Conservation (phyloP, 306 rosid genomes). For the Dalbergia oliveri region DNA sequence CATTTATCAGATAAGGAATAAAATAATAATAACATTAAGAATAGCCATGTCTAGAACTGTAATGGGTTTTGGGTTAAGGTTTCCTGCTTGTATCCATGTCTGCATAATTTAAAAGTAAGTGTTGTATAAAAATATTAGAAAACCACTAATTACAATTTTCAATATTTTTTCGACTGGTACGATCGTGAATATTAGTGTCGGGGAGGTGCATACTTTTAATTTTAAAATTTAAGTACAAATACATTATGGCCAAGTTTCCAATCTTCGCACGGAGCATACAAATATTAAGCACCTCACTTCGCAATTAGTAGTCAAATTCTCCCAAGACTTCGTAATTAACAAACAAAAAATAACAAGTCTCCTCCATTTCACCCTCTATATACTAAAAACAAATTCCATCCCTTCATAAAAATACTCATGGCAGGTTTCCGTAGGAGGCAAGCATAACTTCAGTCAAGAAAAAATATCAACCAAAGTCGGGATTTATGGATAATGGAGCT, state of each 20-base stretch:
- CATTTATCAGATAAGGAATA: too few relatives aligned
- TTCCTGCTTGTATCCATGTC: too few relatives aligned
- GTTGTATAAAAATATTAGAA: too few relatives aligned
- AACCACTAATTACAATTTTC: too few relatives aligned
- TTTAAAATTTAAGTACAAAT: too few relatives aligned
- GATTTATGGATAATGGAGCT: background rate
- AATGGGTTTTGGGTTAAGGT: too few relatives aligned
- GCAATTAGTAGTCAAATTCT: background rate
- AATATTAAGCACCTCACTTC: background rate
- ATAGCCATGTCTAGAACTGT: too few relatives aligned
- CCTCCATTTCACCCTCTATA: background rate
- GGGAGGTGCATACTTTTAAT: too few relatives aligned
- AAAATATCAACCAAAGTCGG: background rate
- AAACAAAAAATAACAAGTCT: constrained; percentile 11
- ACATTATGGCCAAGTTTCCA: background rate
- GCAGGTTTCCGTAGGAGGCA: background rate
- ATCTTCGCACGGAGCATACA: background rate
- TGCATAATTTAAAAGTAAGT: too few relatives aligned
- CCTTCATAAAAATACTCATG: background rate
- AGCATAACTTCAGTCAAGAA: background rate
- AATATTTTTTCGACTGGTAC: too few relatives aligned
- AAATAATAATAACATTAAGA: too few relatives aligned
- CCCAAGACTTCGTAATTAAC: background rate
- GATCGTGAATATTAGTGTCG: too few relatives aligned
- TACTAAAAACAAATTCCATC: constrained; percentile 22